Evolutionary conservation across 129 eudicot species (phyloP), one percentile per base, ranked within the genome.

Genomic region (Tagetes patula): DNA sequence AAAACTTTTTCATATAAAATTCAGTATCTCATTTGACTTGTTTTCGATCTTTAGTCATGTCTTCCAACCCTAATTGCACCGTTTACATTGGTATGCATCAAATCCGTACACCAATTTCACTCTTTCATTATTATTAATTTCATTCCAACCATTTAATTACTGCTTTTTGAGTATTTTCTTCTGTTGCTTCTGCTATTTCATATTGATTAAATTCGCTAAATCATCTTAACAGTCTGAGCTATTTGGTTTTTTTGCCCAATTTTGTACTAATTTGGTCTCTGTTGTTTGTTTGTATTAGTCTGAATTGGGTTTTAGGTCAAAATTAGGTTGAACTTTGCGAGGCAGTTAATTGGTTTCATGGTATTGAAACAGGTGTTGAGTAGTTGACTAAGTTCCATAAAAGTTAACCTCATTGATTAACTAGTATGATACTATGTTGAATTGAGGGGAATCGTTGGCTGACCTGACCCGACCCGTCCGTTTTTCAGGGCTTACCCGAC

Each of bases 31-130:
- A 20, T 20, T 20, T 20, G 27, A 20, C 27, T 20, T 20, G 27
- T 20, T 20, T 20, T 20, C 27, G 27, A 20, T 20, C 27, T 20
- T 20, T 20, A 42, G 62, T 37, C 30, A 75, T 74, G 78, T 52
- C 75, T 52, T 69, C 80, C 30, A 76, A 76, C 80, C 80, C 80
- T 76, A 76, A 40, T 59, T 56, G 38, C 80, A 68, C 75, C 1
- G 80, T 76, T 27, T 76, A 76, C 80, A 36, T 76, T 13, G 80
- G 80, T 76, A 67, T 34, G 14, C 45, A 41, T 53, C 58, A 1
- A 75, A 37, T 8, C 30, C 4, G 56, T 41, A 37, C 55, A 13
- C 59, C 14, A 7, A 40, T 54, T 55, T 55, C 43, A 71, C 67
- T 37, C 20, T 34, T 46, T n/a, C 3, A 3, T 72, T 42, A 45